Evolutionary conservation across 2,329 filamentous ascomycete species (phyloP).

Genomic region (Lecanosticta acicola): DNA sequence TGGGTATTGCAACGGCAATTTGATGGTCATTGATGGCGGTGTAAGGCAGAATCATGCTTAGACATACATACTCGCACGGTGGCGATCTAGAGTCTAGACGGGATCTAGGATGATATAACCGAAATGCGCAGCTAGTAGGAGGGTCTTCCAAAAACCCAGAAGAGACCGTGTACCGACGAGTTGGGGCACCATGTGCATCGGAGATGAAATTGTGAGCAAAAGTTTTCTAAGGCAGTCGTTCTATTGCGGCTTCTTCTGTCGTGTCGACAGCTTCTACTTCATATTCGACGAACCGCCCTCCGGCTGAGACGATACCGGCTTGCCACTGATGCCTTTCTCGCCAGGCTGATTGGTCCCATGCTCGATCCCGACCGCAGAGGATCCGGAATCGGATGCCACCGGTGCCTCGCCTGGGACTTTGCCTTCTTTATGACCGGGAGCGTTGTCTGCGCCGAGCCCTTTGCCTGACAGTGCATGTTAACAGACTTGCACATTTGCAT

Average conservation of each 20-base stretch:
- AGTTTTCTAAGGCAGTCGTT: too few species aligned
- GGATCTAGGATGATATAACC: too few species aligned
- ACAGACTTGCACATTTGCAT: too few species aligned
- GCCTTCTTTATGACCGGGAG: conserved; percentile 28
- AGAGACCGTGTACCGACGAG: too few species aligned
- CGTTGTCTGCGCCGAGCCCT: conserved; percentile 31
- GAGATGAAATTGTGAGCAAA: too few species aligned
- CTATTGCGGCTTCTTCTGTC: too few species aligned
- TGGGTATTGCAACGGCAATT: conserved; percentile 50
- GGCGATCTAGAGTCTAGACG: too few species aligned
- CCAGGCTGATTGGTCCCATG: conserved; percentile 29
- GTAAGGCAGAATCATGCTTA: conserved; percentile 16
- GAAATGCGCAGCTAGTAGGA: background rate
- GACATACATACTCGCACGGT: too few species aligned
- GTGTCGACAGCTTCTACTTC: too few species aligned
- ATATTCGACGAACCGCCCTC: conserved; percentile 22
- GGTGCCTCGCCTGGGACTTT: conserved; percentile 28
- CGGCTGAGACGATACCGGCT: conserved; percentile 23
- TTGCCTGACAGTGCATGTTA: too few species aligned
- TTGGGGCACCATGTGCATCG: too few species aligned
- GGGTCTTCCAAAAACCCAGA: too few species aligned
- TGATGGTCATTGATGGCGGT: conserved; percentile 46
- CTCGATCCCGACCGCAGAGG: conserved; percentile 29
- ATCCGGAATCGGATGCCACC: conserved; percentile 33
- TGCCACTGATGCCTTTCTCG: conserved; percentile 33